Conservation (phyloP, 192 early-diverging fungal genomes). For the Coemansia sp. region DNA sequence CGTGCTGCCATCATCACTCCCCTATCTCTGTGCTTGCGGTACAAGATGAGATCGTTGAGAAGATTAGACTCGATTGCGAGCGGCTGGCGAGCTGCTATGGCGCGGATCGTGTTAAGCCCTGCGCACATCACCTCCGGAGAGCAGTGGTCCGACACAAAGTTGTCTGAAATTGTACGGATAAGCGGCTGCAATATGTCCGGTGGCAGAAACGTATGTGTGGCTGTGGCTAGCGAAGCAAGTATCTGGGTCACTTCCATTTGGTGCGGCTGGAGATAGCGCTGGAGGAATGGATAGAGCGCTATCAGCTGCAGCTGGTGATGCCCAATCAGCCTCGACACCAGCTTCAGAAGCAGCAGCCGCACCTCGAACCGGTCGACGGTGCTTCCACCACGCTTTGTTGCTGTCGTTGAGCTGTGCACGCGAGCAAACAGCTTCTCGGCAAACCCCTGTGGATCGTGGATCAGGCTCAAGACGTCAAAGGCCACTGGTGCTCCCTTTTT, state of each 20-base stretch:
- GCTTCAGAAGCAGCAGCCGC: constrained; percentile 87
- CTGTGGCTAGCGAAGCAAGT: constrained; percentile 86
- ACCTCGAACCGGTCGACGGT: constrained; percentile 88
- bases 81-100: constrained; percentile 85
- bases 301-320: constrained; percentile 91
- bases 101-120: constrained; percentile 84
- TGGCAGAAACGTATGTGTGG: constrained; percentile 89
- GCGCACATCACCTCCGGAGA: constrained; percentile 94
- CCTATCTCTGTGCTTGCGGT: constrained; percentile 92
- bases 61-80: constrained; percentile 84
- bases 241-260: constrained; percentile 93
- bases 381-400: constrained; percentile 53
- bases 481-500: constrained; percentile 73
- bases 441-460: constrained; percentile 98
- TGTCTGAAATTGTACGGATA: constrained; percentile 90
- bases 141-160: constrained; percentile 93
- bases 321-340: constrained; percentile 93
- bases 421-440: constrained; percentile 92
- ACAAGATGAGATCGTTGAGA: constrained; percentile 86
- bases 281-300: constrained; percentile 90
- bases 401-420: constrained; percentile 55
- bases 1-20: constrained; percentile 91
- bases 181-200: constrained; percentile 89
- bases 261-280: constrained; percentile 93
- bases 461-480: constrained; percentile 90